These are phyloP conservation scores for Syzygium jambos DNA, from an alignment of 345 rosid genomes.

Conservation along the genomic window DNA sequence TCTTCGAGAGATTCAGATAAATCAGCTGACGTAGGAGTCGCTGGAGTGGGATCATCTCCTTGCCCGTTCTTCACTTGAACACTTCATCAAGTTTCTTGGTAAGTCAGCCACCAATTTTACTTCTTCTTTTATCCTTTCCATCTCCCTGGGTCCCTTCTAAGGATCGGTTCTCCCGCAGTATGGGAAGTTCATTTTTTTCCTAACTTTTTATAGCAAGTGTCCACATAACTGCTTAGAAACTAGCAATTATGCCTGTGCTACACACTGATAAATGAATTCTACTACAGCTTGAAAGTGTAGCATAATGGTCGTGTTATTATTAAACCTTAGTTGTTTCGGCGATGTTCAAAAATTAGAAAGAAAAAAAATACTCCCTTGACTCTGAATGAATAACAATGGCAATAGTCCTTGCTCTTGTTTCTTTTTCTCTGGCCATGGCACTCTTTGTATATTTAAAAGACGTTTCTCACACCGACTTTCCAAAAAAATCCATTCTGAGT, in stretches of 20 bases:
- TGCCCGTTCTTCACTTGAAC: neutral
- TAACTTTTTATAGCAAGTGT: neutral
- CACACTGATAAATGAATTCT: neutral
- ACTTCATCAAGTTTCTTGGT: neutral
- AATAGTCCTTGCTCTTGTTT: neutral
- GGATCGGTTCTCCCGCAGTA: neutral
- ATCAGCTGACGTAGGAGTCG: neutral
- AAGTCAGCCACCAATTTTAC: neutral
- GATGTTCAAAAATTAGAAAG: neutral
- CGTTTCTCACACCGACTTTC: neutral
- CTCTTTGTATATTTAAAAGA: neutral
- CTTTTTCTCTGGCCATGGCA: neutral
- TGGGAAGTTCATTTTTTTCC: neutral
- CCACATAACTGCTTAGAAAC: neutral
- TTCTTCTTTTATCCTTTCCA: neutral
- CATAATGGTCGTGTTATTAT: neutral
- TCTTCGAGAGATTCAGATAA: neutral
- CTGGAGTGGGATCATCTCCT: slow-evolving; percentile 12
- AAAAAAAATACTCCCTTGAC: neutral
- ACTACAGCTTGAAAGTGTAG: neutral
- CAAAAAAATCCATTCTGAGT: neutral
- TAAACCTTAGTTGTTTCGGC: neutral
- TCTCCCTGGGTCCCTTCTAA: neutral
- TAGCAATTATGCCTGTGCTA: neutral
- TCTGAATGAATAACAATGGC: neutral